Conservation (phyloP, 1,284 basidiomycete species). For the Naganishia sp. region DNA sequence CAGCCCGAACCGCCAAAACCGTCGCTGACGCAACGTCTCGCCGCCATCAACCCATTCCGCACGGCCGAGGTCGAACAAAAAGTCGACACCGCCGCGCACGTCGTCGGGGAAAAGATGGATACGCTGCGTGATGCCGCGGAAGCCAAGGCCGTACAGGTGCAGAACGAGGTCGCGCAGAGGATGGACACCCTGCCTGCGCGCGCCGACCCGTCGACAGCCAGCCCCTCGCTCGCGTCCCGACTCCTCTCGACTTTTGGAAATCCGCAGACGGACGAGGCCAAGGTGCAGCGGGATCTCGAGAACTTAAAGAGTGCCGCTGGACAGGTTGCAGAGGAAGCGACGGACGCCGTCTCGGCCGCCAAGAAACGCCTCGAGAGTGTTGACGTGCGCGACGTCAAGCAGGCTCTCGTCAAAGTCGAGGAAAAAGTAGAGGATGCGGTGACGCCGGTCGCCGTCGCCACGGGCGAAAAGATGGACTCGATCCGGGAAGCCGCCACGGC, state of each 20-base stretch:
- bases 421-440: neutral
- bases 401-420: neutral
- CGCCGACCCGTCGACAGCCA: neutral
- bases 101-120: slow-evolving; percentile 3
- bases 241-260: slow-evolving; percentile 19
- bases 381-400: neutral
- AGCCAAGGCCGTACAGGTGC: neutral
- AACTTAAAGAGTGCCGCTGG: neutral
- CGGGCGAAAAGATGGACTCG: slow-evolving; percentile 12
- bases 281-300: neutral
- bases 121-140: neutral
- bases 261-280: neutral
- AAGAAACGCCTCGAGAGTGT: neutral
- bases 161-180: neutral
- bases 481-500: neutral
- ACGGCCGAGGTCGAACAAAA: neutral
- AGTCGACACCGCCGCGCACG: neutral
- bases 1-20: too few species aligned
- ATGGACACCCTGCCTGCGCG: neutral
- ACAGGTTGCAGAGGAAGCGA: neutral
- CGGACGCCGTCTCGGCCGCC: neutral
- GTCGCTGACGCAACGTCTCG: neutral
- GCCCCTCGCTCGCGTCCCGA: neutral
- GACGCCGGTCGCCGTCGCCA: slow-evolving; percentile 1
- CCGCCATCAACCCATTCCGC: neutral